phyloP scores from a whole-genome alignment of 306 rosid genomes.

The Prosopis cineraria region DNA sequence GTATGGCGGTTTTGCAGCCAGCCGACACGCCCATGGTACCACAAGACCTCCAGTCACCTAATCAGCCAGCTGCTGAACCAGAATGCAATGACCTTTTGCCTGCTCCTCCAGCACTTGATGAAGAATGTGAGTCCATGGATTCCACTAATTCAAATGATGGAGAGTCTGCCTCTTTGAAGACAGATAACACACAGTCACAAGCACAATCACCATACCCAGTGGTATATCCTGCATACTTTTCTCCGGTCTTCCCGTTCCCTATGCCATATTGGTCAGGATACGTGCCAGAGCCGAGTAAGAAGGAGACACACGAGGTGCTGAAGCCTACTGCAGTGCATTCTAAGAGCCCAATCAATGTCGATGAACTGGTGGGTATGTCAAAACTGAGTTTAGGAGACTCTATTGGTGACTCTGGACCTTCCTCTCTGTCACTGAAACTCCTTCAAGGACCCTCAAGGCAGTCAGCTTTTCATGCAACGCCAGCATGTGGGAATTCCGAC shows the following conservation, averaged over 20 bases:
- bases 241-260: constrained; percentile 76
- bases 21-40: constrained; percentile 62
- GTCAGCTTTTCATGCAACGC: constrained; percentile 93
- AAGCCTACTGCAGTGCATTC: constrained; percentile 96
- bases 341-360: constrained; percentile 83
- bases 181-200: constrained; percentile 45
- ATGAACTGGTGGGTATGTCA: constrained; percentile 95
- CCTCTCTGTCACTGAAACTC: constrained; percentile 74
- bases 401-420: constrained; percentile 66
- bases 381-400: constrained; percentile 90
- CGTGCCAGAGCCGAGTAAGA: constrained; percentile 51
- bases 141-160: constrained; percentile 91
- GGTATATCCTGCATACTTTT: constrained; percentile 68
- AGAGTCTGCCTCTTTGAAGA: constrained; percentile 57
- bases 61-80: constrained; percentile 49
- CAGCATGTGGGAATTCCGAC: constrained; percentile 61
- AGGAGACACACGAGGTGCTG: constrained; percentile 77
- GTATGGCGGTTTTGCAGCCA: constrained; percentile 53
- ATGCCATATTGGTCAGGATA: constrained; percentile 79
- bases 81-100: constrained; percentile 72
- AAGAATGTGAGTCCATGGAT: constrained; percentile 96
- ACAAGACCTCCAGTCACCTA: constrained; percentile 65
- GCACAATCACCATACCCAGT: constrained; percentile 61
- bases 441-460: constrained; percentile 87
- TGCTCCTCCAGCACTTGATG: constrained; percentile 76